Percentiles rank a stretch among this genome's conserved stretches.
These are phyloP conservation scores for Nemania sp. DNA, from an alignment of 2,329 filamentous ascomycete species.

Conservation along the genomic window DNA sequence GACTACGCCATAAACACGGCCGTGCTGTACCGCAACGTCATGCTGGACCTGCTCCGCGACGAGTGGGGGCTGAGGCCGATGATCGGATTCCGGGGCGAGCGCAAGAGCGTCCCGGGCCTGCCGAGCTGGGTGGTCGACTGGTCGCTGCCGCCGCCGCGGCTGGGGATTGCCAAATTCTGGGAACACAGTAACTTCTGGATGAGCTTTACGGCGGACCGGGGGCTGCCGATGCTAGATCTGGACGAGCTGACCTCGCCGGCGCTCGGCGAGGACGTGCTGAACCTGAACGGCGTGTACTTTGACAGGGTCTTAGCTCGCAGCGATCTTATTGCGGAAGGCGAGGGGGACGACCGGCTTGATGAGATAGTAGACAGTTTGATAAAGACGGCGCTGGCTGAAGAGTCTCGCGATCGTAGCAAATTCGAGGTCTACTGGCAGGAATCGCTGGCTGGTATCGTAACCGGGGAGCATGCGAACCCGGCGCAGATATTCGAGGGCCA, in stretches of 20 bases:
- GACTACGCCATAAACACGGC: conserved; percentile 18
- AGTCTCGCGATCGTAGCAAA: conserved; percentile 15
- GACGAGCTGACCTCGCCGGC: conserved; percentile 11
- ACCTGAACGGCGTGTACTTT: conserved; percentile 26
- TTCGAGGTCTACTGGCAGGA: conserved; percentile 24
- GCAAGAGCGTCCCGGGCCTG: conserved; percentile 14
- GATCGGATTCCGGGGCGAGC: conserved; percentile 24
- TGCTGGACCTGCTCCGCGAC: conserved; percentile 25
- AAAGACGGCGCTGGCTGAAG: conserved; percentile 7
- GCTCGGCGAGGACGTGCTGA: conserved; percentile 19
- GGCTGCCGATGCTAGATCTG: conserved; percentile 19
- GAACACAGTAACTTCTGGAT: conserved; percentile 20
- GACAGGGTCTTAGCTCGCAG: conserved; percentile 17
- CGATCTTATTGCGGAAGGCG: conserved; percentile 10
- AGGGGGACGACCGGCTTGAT: neutral
- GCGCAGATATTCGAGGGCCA: neutral
- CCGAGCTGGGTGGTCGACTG: conserved; percentile 28
- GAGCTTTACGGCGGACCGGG: conserved; percentile 14
- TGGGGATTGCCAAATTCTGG: conserved; percentile 7
- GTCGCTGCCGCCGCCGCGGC: neutral
- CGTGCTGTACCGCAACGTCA: conserved; percentile 22
- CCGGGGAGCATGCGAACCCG: conserved; percentile 11
- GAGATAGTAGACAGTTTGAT: conserved; percentile 8
- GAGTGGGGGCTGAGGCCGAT: conserved; percentile 17
- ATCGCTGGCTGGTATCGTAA: conserved; percentile 16